phyloP scores from a whole-genome alignment of 768 basidiomycete genomes.

The Daedaleopsis nitida region DNA sequence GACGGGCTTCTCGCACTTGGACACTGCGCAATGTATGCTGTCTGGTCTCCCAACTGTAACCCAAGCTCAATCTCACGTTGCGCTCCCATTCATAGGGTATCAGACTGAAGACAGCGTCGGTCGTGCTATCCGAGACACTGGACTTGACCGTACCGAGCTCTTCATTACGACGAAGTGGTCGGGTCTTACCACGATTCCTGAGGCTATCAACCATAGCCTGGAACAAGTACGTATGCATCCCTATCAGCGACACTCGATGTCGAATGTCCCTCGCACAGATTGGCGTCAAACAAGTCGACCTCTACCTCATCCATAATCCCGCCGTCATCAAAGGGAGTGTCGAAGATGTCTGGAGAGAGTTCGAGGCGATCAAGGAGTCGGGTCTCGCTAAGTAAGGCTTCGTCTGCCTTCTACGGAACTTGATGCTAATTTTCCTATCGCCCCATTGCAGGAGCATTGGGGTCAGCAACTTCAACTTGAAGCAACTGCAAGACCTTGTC shows the following conservation, averaged over 20 bases:
- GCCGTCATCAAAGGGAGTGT: conserved; percentile 25
- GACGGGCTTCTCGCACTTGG: conserved; percentile 62
- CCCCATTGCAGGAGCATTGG: conserved; percentile 58
- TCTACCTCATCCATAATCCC: conserved; percentile 71
- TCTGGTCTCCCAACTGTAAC: neutral
- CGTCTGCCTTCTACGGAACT: neutral
- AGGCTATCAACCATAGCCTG: conserved; percentile 50
- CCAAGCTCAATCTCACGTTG: neutral
- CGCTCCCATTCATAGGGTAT: conserved; percentile 29
- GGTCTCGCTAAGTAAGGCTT: conserved; percentile 37
- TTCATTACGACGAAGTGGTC: conserved; percentile 52
- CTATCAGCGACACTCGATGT: no score
- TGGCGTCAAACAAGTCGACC: conserved; percentile 58
- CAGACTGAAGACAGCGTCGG: conserved; percentile 42
- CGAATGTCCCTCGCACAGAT: conserved; percentile 43
- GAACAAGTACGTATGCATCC: conserved; percentile 40
- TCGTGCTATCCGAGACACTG: conserved; percentile 37
- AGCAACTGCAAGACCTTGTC: conserved; percentile 52
- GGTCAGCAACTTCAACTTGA: conserved; percentile 66
- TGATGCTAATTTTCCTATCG: neutral
- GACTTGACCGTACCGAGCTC: conserved; percentile 36
- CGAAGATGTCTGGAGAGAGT: conserved; percentile 51
- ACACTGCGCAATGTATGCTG: conserved; percentile 52
- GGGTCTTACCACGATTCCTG: conserved; percentile 37
- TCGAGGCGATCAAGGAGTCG: conserved; percentile 54